Base-by-base conservation (phyloP, 2,329 filamentous ascomycete genomes). In the Graphilbum fragrans region DNA sequence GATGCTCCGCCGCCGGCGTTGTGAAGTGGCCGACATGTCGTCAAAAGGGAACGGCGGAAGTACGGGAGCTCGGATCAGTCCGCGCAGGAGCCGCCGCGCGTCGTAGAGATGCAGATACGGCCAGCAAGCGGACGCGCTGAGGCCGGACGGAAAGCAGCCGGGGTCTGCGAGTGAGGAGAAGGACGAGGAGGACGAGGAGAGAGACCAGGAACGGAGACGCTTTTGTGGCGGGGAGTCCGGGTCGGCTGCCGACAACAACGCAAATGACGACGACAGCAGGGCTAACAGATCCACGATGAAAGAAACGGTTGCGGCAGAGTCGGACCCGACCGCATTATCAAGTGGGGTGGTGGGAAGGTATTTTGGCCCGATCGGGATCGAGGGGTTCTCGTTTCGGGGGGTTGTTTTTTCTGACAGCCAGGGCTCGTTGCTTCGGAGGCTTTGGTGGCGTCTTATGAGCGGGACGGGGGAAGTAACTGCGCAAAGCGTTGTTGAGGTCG, bases 221-320 rank as follows among this genome's bases (percentile, higher is more conserved):
- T 41, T 34, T 12, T 20, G 22, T 17, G 29, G 3, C 40, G 27
- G 40, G 25, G 19, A 35, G 10, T 36, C 20, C 19, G 19, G 41
- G n/a, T 39, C 21, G 33, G 32, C 14, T 12, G 41, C 42, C 14
- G 38, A 31, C 22, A 35, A 38, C 18, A 40, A 34, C 32, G 37
- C 38, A 27, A 38, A 37, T n/a, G 16, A 45, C 3, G 45, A 35
- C 25, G 41, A 47, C 53, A 54, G 36, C 48, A 53, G 52, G 42
- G 64, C 59, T 70, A 69, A 62, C 55, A 69, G 58, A 70, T 77
- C 74, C 73, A 77, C 69, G 58, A 61, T 74, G 69, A 67, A 59
- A 52, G 54, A 52, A 49, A 59, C 51, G 55, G 59, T 60, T 67
- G 69, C 69, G 66, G 69, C 66, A 69, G 73, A 74, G 70, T 49